Base-by-base conservation (phyloP, 2,329 filamentous ascomycete species). In the Colletotrichum costaricense region DNA sequence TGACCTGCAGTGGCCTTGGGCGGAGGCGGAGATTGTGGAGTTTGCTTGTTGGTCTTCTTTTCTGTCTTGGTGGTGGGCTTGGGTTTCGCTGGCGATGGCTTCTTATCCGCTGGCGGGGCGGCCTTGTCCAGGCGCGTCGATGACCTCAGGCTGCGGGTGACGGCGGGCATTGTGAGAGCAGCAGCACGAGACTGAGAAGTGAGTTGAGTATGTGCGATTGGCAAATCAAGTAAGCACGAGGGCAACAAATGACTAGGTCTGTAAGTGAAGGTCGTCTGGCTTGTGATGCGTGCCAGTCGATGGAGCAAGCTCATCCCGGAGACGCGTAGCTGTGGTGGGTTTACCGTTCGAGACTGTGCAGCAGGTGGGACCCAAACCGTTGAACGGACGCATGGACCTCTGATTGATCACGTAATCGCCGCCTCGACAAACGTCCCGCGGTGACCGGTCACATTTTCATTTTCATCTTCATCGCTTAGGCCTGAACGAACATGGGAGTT, bases 71-170 rank as follows among this genome's bases (percentile, higher is more conserved):
- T 12, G n/a, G 28, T 19, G 26, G 16, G 9, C 46, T 71, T 65
- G 3, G 28, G n/a, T 57, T 66, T 65, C 24, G 24, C 60, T 1
- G 22, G 9, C 3, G 4, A 14, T 26, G 46, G 16, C 70, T 55
- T 64, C 49, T 62, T 57, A 12, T 60, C 59, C 6, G 24, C 26
- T 5, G 62, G 22, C 4, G 55, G 14, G 9, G 56, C 46, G 9
- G 56, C 35, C 0, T 49, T 35, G 35, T 35, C 57, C 35, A 54
- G 62, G 42, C 67, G 71, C 67, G 71, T 66, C 60, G 71, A 73
- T 49, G 71, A 73, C 71, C 69, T 54, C 16, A 72, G 59, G 22
- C 62, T 73, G 4, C 71, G 62, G 26, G 71, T 73, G 12, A 56
- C 19, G 26, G 56, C 60, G 19, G 69, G 58, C 71, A 73, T 73